Base-by-base conservation (phyloP, 257 asterid genomes). In the Nicotiana tomentosiformis region DNA sequence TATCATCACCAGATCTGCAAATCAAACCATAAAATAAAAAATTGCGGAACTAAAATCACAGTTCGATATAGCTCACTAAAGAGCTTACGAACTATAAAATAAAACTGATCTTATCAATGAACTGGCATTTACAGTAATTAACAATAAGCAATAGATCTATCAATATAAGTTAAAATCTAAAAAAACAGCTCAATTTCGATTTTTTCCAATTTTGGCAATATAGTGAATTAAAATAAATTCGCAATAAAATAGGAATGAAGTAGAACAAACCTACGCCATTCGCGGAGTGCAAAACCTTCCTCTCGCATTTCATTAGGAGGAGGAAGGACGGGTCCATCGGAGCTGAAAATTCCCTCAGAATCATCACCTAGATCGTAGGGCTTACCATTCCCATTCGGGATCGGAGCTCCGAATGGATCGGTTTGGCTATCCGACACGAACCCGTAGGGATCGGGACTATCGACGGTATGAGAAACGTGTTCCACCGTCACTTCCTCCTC, bases 281-380 rank as follows among this genome's bases (percentile, higher is more conserved):
- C 97, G 17, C 95, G 95, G 86, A 95, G 94, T 74, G 91, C 97
- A 80, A 83, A 89, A 69, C 98, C 96, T 89, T 95, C 95, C 64
- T 95, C 98, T 18, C 86, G 96, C 97, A 93, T 91, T 84, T 93
- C 95, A 85, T 58, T 83, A 30, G 97, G 97, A 82, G 98, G 97
- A 61, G 94, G 98, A 57, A 95, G 98, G 57, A 92, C 82, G 69
- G 98, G 93, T 9, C 98, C 98, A 74, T 91, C 98, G 33, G 97
- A 92, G 86, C 92, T 90, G 87, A 93, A 95, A 32, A 95, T 53
- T 29, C 92, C 98, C 70, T 93, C 96, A 46, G 92, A 77, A 87
- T 89, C 97, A 2, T 86, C 91, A 84, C 87, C 92, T 37, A 84
- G 20, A 82, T 86, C 84, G 51, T 85, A 94, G 51, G 93, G 82